These are phyloP conservation scores for Volutella citrinella DNA, from an alignment of 2,329 filamentous ascomycete species.

Conservation along the genomic window DNA sequence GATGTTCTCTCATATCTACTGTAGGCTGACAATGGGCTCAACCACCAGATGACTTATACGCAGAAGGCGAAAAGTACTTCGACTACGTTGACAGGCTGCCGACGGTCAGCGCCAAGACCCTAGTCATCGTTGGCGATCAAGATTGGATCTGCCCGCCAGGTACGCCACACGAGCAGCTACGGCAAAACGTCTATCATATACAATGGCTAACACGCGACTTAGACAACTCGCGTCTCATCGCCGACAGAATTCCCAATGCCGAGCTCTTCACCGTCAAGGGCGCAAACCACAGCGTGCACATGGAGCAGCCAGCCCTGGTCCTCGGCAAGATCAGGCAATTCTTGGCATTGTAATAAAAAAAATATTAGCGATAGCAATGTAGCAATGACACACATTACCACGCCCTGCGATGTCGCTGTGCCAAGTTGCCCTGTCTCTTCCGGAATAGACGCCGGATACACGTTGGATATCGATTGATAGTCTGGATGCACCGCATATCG, in stretches of 20 bases:
- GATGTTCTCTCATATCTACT: not conserved
- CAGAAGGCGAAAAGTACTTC: conserved; percentile 14
- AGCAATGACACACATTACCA: too few relatives aligned
- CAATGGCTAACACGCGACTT: too few relatives aligned
- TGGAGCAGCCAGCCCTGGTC: conserved; percentile 10
- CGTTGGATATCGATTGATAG: too few relatives aligned
- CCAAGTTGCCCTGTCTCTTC: too few relatives aligned
- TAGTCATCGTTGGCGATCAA: conserved; percentile 15
- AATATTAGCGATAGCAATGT: not conserved
- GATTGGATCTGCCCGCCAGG: conserved; percentile 18
- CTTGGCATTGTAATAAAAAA: conserved; percentile 1
- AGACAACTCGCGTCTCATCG: conserved; percentile 14
- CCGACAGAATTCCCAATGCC: conserved; percentile 5
- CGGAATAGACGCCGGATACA: too few relatives aligned
- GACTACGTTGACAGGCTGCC: conserved; percentile 10
- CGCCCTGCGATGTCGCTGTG: too few relatives aligned
- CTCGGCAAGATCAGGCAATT: conserved; percentile 10
- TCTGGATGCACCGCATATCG: too few relatives aligned
- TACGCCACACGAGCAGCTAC: not conserved
- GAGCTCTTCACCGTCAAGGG: conserved; percentile 13
- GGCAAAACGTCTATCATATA: too few relatives aligned
- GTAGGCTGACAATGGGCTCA: too few relatives aligned
- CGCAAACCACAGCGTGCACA: conserved; percentile 16
- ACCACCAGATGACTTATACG: conserved; percentile 17
- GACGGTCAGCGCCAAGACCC: conserved; percentile 9